These are phyloP conservation scores for Suillus ampliporus DNA, from an alignment of 768 basidiomycete species.

Conservation along the genomic window DNA sequence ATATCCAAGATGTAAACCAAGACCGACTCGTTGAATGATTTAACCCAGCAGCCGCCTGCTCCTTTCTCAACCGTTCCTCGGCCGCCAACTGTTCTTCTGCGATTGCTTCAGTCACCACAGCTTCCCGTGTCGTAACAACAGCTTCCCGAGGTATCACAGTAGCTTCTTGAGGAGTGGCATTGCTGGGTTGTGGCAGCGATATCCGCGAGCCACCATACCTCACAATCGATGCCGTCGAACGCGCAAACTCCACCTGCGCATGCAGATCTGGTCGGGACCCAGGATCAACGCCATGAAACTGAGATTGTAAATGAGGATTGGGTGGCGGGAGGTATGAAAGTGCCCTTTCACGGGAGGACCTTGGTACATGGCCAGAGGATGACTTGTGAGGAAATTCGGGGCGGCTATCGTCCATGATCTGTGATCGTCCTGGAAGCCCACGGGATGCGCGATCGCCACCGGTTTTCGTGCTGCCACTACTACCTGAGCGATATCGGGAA, in stretches of 20 bases:
- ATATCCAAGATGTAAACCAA: slow-evolving; percentile 74
- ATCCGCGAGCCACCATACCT: slow-evolving; percentile 10
- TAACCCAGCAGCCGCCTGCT: slow-evolving; percentile 56
- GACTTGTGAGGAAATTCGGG: slow-evolving; percentile 6
- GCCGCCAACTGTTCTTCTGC: slow-evolving; percentile 70
- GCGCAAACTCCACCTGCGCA: slow-evolving; percentile 47
- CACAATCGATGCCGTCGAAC: slow-evolving; percentile 25
- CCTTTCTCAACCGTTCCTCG: slow-evolving; percentile 56
- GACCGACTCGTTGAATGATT: slow-evolving; percentile 48
- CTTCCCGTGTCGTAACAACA: slow-evolving; percentile 56
- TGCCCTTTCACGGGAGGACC: slow-evolving; percentile 12
- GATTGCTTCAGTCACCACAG: slow-evolving; percentile 70
- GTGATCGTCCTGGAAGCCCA: slow-evolving; percentile 11
- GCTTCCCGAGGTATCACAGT: slow-evolving; percentile 52
- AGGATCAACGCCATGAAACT: slow-evolving; percentile 37
- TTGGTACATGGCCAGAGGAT: slow-evolving; percentile 3
- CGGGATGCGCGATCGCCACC: slow-evolving; percentile 7
- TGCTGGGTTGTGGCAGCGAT: slow-evolving; percentile 38
- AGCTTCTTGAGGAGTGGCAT: slow-evolving; percentile 43
- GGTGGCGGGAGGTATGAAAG: slow-evolving; percentile 15
- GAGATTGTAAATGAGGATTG: slow-evolving; percentile 1
- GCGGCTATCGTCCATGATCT: slow-evolving; percentile 6
- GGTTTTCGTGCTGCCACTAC: slow-evolving; percentile 9
- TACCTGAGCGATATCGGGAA: slow-evolving; percentile 44
- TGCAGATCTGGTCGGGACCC: slow-evolving; percentile 49